Evolutionary conservation across 164 flowering plant genomes (phyloP).

Genomic region (Stephania yunnanensis): DNA sequence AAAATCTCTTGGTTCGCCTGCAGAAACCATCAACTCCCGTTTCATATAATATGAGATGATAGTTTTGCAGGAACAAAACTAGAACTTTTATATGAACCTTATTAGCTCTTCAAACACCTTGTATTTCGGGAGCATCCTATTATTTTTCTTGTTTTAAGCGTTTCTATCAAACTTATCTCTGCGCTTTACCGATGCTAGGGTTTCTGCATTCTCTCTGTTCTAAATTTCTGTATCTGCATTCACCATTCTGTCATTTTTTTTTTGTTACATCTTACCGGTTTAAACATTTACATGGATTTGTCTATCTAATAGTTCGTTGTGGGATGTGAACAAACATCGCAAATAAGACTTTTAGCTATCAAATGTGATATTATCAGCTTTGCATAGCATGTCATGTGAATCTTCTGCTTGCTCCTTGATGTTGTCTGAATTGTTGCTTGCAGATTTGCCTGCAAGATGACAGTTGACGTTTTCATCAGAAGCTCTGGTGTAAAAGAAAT

Average conservation of each 20-base stretch:
- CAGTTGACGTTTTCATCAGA: not conserved
- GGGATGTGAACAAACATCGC: not conserved
- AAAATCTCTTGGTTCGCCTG: too few species aligned
- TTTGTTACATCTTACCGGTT: not conserved
- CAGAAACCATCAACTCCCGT: too few species aligned
- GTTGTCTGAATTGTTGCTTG: constrained; percentile 7
- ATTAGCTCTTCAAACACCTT: not conserved
- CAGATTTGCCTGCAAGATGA: constrained; percentile 39
- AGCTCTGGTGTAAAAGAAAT: constrained; percentile 10
- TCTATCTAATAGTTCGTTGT: not conserved
- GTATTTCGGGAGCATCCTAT: not conserved
- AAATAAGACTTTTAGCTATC: not conserved
- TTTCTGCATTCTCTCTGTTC: not conserved
- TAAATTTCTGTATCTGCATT: not conserved
- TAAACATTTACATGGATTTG: not conserved
- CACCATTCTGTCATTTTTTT: not conserved
- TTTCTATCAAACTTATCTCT: not conserved
- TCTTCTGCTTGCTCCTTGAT: constrained; percentile 5
- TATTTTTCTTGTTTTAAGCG: not conserved
- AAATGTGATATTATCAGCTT: not conserved
- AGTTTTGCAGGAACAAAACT: not conserved
- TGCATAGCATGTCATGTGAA: not conserved
- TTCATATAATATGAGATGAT: not conserved
- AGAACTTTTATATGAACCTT: not conserved
- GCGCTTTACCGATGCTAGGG: not conserved